Evolutionary conservation across 306 rosid species (phyloP), one percentile per base, ranked within the genome.

Genomic region (Begonia fuchsioides): DNA sequence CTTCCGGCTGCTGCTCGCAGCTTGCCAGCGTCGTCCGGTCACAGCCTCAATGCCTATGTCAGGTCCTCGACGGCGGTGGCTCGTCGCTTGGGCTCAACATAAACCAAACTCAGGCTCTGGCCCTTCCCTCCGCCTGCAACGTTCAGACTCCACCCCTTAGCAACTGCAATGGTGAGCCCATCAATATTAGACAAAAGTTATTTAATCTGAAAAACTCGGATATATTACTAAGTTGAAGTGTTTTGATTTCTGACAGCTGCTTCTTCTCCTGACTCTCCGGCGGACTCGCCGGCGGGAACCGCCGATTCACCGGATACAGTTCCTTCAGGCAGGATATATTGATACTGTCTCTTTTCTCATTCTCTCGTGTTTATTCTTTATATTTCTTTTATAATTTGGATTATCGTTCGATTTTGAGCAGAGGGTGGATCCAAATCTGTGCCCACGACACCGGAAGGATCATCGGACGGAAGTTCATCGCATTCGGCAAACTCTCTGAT

Each of bases 271-370:
- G 60, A 43, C 50, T 58, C 94, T 39, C 94, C 94, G 12, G 64
- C 83, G 10, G 60, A 43, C 50, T 58, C 94, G 26, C 92, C 94
- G 12, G 56, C 83, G 49, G 94, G 78, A 68, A 32, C 94, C 52
- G 53, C 73, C 0, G 77, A 63, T 2, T 62, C 94, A 62, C 67
- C 94, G 4, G 68, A 72, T 40, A 58, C 78, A 43, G 44, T 5
- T 55, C 74, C 96, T 54, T 68, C 86, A 70, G 92, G 90, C 74
- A 68, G n/a, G n/a, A n/a, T n/a, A n/a, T n/a, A n/a, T n/a, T 55
- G 39, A 43, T 9, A 3, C 19, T 16, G 13, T n/a, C 13, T 32
- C 4, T 4, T 51, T 1, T 0, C 46, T 13, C 38, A 17, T 2
- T 5, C 13, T 47, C 35, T 26, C 35, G 7, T 1, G 7, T 26